Evolutionary conservation across 495 filamentous ascomycete genomes (phyloP), one percentile per base, ranked within the genome.

Genomic region (Lasiosphaeriaceae sp.): DNA sequence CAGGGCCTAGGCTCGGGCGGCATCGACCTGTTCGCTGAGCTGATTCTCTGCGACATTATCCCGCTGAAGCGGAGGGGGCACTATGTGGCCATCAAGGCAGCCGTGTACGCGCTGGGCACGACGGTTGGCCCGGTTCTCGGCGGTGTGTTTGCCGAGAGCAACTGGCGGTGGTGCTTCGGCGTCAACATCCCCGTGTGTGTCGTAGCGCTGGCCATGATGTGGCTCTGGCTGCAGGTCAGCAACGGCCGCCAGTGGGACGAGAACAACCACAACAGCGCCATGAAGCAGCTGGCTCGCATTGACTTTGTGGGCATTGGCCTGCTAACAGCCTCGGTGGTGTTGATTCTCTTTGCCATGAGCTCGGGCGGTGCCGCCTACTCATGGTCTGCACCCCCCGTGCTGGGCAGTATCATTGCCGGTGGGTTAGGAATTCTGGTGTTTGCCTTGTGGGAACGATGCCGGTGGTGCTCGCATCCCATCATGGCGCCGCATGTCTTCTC

Each of bases 1-100:
- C 91, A 96, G 66, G 91, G 91, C 48, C 72, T 87, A 21, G 91
- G 90, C 6, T 89, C 87, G 22, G 91, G 92, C 47, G 92, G 90
- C 90, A 63, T 74, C 41, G 69, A 71, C 21, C 54, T 72, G 48
- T 71, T 70, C 48, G 69, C 68, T n/a, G 68, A 71, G 55, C 54
- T 74, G 20, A 71, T 74, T 49, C 59, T 74, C 51, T 84, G 85
- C 11, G 90, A 96, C 73, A 68, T 93, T 45, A 90, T 92, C 66
- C 86, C 85, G 49, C 77, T 90, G 69, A 72, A 71, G 54, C 66
- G 70, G 81, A 86, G 90, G 64, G 88, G 64, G 72, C 84, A 61
- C 80, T 86, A 75, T 52, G 71, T 70, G 58, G 77, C 75, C 52
- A 68, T 78, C 52, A 71, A 90, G 55, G 85, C 87, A 17, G 79